A percentile compares a stretch with the other conserved stretches of the same genome.
Conservation (phyloP, 2,329 filamentous ascomycete genomes). For the Purpureocillium lavendulum region DNA sequence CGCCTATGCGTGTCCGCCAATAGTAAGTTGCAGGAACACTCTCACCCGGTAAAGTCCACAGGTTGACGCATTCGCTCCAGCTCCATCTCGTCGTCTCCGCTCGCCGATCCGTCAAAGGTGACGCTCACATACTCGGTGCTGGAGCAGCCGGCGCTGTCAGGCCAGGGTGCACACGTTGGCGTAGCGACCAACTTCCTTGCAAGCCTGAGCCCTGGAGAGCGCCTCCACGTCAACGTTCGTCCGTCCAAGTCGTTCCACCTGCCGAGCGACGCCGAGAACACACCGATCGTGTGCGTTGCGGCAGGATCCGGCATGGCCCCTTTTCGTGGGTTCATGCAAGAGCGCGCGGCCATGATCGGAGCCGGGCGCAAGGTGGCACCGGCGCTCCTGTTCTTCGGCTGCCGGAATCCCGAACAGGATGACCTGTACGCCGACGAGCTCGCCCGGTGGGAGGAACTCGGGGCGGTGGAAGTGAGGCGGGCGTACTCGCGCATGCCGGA, state of each 20-base stretch:
- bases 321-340: slow-evolving; percentile 55
- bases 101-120: slow-evolving; percentile 45
- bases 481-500: slow-evolving; percentile 43
- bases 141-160: slow-evolving; percentile 43
- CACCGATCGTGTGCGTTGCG: slow-evolving; percentile 41
- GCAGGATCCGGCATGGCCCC: slow-evolving; percentile 52
- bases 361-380: slow-evolving; percentile 47
- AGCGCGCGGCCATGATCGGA: slow-evolving; percentile 43
- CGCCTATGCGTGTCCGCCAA: slow-evolving; percentile 69
- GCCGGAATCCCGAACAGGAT: slow-evolving; percentile 45
- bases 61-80: slow-evolving; percentile 12
- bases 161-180: slow-evolving; percentile 43
- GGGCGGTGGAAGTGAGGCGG: slow-evolving; percentile 51
- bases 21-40: slow-evolving; percentile 42
- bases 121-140: slow-evolving; percentile 64
- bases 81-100: slow-evolving; percentile 67
- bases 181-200: slow-evolving; percentile 55
- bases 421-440: slow-evolving; percentile 53
- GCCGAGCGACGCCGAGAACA: slow-evolving; percentile 33
- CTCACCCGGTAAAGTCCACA: no score
- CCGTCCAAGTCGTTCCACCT: slow-evolving; percentile 38
- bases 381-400: slow-evolving; percentile 59
- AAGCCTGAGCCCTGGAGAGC: slow-evolving; percentile 32
- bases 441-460: slow-evolving; percentile 47
- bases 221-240: slow-evolving; percentile 41